These are phyloP conservation scores for Lagerstroemia fauriei DNA, from an alignment of 441 rosid species.

Conservation along the genomic window DNA sequence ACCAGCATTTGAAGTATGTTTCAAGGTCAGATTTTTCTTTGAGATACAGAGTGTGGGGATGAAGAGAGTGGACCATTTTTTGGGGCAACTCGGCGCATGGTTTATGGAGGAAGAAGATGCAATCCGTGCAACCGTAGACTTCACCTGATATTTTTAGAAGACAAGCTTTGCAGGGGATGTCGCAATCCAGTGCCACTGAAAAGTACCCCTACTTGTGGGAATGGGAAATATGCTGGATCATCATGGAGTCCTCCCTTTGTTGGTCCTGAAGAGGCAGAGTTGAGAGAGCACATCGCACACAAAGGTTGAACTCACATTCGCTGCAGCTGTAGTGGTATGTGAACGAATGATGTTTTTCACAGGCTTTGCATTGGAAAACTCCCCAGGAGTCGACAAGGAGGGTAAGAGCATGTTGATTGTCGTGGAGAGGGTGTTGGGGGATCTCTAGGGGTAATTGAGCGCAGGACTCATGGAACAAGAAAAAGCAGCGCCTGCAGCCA, in stretches of 20 bases:
- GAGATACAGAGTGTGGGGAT: background rate
- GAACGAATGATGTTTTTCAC: background rate
- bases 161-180: constrained; percentile 2
- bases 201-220: background rate
- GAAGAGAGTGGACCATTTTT: background rate
- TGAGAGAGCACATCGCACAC: background rate
- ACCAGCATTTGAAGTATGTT: no score
- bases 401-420: background rate
- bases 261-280: background rate
- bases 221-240: background rate
- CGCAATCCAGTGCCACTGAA: background rate
- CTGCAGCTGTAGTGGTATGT: background rate
- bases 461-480: background rate
- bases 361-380: background rate
- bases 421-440: background rate
- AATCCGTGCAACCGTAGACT: background rate
- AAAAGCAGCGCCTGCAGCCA: background rate
- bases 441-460: background rate
- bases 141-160: background rate
- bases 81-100: background rate
- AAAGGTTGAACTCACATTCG: constrained; percentile 1
- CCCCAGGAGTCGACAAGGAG: background rate
- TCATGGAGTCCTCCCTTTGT: background rate
- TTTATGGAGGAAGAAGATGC: background rate
- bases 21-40: no score